Base-by-base conservation (phyloP, 2,329 filamentous ascomycete species). In the Lachnellula hyalina region DNA sequence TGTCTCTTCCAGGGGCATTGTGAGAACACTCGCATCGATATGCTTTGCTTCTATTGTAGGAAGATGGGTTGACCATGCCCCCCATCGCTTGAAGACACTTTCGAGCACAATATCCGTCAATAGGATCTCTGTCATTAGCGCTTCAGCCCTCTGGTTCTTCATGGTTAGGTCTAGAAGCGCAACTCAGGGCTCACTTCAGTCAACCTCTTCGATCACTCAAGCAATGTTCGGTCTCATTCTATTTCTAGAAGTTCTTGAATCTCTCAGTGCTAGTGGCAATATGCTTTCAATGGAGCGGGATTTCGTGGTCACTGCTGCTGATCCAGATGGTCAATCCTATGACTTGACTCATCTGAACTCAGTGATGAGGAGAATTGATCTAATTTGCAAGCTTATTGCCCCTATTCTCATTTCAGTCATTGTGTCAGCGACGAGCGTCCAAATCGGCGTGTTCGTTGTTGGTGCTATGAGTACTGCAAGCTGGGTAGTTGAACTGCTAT, bases 281-380 rank as follows among this genome's bases (percentile, higher is more conserved):
- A 67, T 74, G 52, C 69, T 77, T 4, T 74, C 74, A 1, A 76
- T 77, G 71, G 75, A 77, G 63, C 67, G 75, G 17, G 75, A 77
- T 59, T 77, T 75, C 74, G 69, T 76, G 12, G 64, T 70, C 32
- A 64, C 68, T 15, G 70, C 70, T n/a, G 69, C 70, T 9, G 64
- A 68, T 34, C 65, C 68, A 0, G 55, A 61, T 44, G 68, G 68
- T 0, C 54, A 62, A 14, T 55, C 64, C 5, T 74, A 74, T 53
- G 70, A 74, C 49, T 63, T 75, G 32, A 74, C 73, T 1, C 68
- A 65, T 54, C 57, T 82, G 3, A 82, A 82, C 62, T 74, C 79
- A 1, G 72, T 73, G 9, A 82, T 83, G 78, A 71, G 80, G 52
- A 72, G 78, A 7, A 82, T 83, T 56, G 80, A 83, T 59, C 71